A percentile compares a stretch with the other conserved stretches of the same genome.
Conservation (phyloP, 1,139 yeast species). For the Suhomyces wounanorum region DNA sequence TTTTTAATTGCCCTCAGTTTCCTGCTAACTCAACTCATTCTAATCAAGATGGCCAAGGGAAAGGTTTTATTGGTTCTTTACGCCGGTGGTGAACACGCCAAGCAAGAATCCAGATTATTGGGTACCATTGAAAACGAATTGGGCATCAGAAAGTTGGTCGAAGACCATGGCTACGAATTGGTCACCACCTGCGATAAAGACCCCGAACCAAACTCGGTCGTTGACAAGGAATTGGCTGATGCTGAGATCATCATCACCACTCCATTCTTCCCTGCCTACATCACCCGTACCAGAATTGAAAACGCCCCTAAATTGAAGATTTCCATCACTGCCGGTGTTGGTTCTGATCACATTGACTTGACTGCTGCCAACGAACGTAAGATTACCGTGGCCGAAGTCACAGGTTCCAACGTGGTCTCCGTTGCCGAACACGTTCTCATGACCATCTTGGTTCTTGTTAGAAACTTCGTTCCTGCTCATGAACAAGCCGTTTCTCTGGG, state of each 20-base stretch:
- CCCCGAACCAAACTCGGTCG: slow-evolving; percentile 53
- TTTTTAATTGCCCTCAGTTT: too few species aligned
- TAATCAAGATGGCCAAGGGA: slow-evolving; percentile 24
- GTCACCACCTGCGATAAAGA: slow-evolving; percentile 72
- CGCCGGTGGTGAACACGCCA: slow-evolving; percentile 58
- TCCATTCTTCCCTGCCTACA: slow-evolving; percentile 83
- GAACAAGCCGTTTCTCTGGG: slow-evolving; percentile 57
- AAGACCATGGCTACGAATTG: slow-evolving; percentile 66
- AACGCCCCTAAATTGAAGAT: slow-evolving; percentile 75
- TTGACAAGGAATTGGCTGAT: slow-evolving; percentile 66
- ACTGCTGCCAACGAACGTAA: slow-evolving; percentile 66
- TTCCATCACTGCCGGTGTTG: slow-evolving; percentile 81
- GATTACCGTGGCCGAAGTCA: slow-evolving; percentile 74
- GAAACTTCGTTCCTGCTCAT: slow-evolving; percentile 81
- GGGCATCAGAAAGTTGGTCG: slow-evolving; percentile 67
- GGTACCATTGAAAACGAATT: slow-evolving; percentile 79
- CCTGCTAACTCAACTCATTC: neutral
- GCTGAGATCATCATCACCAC: slow-evolving; percentile 80
- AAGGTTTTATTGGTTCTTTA: slow-evolving; percentile 60
- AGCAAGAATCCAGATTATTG: slow-evolving; percentile 58
- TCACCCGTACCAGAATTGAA: slow-evolving; percentile 63
- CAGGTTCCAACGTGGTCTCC: slow-evolving; percentile 78
- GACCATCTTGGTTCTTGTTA: slow-evolving; percentile 70
- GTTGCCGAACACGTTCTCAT: slow-evolving; percentile 82
- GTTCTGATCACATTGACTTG: slow-evolving; percentile 79